A percentile compares a stretch with the other conserved stretches of the same genome.
These are phyloP conservation scores for Mucor lusitanicus DNA, from an alignment of 371 early-diverging fungal genomes.

Conservation along the genomic window DNA sequence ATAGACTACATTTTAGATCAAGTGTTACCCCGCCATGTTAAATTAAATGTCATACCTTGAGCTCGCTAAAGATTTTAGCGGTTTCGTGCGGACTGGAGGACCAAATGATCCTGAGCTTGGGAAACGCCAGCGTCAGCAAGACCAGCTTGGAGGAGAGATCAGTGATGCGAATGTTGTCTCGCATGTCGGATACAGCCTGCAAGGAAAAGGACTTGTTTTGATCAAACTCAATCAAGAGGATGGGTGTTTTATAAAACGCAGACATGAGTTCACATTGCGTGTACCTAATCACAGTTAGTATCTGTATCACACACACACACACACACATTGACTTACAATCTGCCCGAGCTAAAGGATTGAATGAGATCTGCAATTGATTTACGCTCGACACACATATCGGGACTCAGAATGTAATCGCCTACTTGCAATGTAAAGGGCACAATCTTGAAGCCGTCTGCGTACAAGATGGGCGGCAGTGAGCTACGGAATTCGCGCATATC, in stretches of 20 bases:
- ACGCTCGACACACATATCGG: conserved; percentile 90
- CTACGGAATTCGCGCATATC: conserved; percentile 97
- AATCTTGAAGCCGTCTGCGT: conserved; percentile 76
- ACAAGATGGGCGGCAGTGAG: conserved; percentile 87
- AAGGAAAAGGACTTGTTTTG: conserved; percentile 62
- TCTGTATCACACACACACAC: background rate
- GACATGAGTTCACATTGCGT: conserved; percentile 93
- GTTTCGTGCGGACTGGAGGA: conserved; percentile 85
- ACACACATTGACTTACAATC: conserved; percentile 62
- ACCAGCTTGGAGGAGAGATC: conserved; percentile 79
- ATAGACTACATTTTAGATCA: background rate
- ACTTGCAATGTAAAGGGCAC: conserved; percentile 87
- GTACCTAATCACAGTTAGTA: conserved; percentile 50
- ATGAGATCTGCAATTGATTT: conserved; percentile 93
- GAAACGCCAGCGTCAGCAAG: conserved; percentile 83
- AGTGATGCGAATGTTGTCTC: conserved; percentile 53
- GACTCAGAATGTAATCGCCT: conserved; percentile 95
- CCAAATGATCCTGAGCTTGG: conserved; percentile 88
- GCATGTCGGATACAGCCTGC: conserved; percentile 52
- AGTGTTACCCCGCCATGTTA: background rate
- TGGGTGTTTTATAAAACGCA: conserved; percentile 76
- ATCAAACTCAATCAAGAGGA: conserved; percentile 95
- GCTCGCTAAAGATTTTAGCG: conserved; percentile 84
- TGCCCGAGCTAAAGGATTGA: conserved; percentile 81
- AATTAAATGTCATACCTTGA: conserved; percentile 65